Base-by-base conservation (phyloP, 1,139 yeast species). In the Candida anutae region DNA sequence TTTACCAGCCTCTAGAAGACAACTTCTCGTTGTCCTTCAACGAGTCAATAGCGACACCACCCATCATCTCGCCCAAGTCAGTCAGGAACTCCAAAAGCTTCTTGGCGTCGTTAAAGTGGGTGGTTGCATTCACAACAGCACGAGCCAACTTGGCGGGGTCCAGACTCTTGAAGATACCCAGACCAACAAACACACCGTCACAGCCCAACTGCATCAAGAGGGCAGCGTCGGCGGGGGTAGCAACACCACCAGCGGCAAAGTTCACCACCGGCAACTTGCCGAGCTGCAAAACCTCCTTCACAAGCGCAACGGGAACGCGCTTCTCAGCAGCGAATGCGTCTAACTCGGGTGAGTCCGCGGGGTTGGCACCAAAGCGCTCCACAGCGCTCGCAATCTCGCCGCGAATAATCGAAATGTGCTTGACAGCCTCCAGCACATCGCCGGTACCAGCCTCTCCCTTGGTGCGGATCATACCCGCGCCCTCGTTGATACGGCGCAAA, bases 391-490 rank as follows among this genome's bases (percentile, higher is more conserved):
- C 58, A 43, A 82, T 77, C 45, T 81, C 74, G 31, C 58, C 50
- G 34, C 63, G 66, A 46, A 82, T 77, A 37, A 68, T 63, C 32
- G 74, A 66, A 38, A 81, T 77, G 51, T 82, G 94, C 46, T 69
- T 73, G 31, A 82, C 87, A n/a, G 94, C 94, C 50, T 82, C 90
- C 18, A 84, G 74, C 30, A 82, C 78, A 51, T 82, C 94, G 28
- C 94, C 94, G 24, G 94, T 82, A 26, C 94, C 94, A 14, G 94
- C 93, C 53, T 81, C 94, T 39, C 94, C 94, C 57, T 82, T 83
- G 38, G 93, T 78, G 53, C 94, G 71, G 48, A 83, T 73, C 90
- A 83, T 81, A 25, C 90, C 88, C 23, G 94, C 93, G 41, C 94
- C 94, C 55, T 83, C 94, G 41, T 68, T 60, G 45, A 83, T 69